Percentiles rank a stretch among this genome's conserved stretches.
Evolutionary conservation across 2,329 filamentous ascomycete genomes (phyloP).

Genomic region (Nothophoma quercina): DNA sequence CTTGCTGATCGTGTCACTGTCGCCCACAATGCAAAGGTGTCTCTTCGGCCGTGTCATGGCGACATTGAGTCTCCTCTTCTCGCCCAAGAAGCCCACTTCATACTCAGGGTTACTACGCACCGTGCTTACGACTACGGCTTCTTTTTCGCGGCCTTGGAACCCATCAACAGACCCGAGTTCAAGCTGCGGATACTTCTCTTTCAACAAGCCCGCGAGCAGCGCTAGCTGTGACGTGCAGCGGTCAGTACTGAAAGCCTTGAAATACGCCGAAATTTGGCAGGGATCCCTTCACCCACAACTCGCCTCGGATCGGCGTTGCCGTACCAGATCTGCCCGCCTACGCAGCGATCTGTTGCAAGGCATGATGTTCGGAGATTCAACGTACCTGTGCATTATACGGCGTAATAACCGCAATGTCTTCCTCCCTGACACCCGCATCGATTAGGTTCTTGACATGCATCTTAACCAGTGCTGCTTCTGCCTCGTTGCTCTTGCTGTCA

Average conservation of each 20-base stretch:
- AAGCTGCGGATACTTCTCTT: conserved; percentile 81
- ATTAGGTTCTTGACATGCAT: conserved; percentile 79
- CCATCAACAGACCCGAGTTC: conserved; percentile 97
- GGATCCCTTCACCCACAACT: conserved; percentile 11
- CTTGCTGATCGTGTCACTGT: conserved; percentile 91
- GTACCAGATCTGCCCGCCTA: conserved; percentile 13
- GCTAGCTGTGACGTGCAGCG: conserved; percentile 65
- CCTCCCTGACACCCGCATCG: conserved; percentile 77
- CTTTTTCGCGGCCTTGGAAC: conserved; percentile 96
- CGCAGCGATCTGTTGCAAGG: conserved; percentile 8
- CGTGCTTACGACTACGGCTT: conserved; percentile 91
- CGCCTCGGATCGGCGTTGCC: conserved; percentile 11
- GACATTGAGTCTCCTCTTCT: conserved; percentile 92
- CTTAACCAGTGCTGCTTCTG: conserved; percentile 83
- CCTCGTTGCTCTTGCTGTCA: conserved; percentile 90
- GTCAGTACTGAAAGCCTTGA: conserved; percentile 19
- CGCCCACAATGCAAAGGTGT: conserved; percentile 88
- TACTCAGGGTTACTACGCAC: conserved; percentile 87
- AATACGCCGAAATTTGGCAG: conserved; percentile 15
- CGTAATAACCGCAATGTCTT: conserved; percentile 92
- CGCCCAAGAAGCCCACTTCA: conserved; percentile 91
- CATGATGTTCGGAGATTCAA: conserved; percentile 8
- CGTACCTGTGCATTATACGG: conserved; percentile 91
- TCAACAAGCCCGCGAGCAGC: conserved; percentile 76
- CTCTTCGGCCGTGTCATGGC: conserved; percentile 96